Percentiles rank a stretch among this genome's conserved stretches.
Evolutionary conservation across 1,284 basidiomycete species (phyloP).

Genomic region (Clitocybe nebularis): DNA sequence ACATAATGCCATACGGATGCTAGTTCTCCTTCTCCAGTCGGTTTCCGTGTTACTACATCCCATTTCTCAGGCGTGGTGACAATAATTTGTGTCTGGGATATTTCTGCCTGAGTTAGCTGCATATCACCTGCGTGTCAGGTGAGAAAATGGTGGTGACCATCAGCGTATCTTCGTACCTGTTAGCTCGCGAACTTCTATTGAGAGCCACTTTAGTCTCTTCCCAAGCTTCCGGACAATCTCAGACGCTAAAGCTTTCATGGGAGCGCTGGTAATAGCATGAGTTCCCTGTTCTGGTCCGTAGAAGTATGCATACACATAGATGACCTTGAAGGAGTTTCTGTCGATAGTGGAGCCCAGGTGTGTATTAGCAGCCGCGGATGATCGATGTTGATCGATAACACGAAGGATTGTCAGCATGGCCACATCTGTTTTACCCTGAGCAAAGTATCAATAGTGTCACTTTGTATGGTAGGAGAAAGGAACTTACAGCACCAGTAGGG

Average conservation of each 20-base stretch:
- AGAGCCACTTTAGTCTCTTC: constrained; percentile 89
- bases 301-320: constrained; percentile 76
- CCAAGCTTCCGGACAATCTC: constrained; percentile 94
- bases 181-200: constrained; percentile 85
- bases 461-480: neutral
- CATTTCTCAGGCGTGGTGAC: constrained; percentile 99
- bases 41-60: constrained; percentile 98
- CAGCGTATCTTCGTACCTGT: no score
- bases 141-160: no score
- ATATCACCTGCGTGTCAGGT: constrained; percentile 73
- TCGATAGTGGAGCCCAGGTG: constrained; percentile 57
- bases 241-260: constrained; percentile 97
- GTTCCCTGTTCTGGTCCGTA: neutral
- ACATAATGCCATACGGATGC: constrained; percentile 61
- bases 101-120: constrained; percentile 94
- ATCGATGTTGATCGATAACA: constrained; percentile 74
- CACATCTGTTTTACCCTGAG: constrained; percentile 97
- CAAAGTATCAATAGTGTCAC: constrained; percentile 8
- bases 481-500: constrained; percentile 88
- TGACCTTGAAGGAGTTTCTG: constrained; percentile 86
- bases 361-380: constrained; percentile 25
- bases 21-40: constrained; percentile 93
- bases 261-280: constrained; percentile 57
- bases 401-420: constrained; percentile 94
- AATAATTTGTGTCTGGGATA: constrained; percentile 95